Evolutionary conservation across 305 asterid species (phyloP), one percentile per base, ranked within the genome.

Genomic region (Petunia hybrid): DNA sequence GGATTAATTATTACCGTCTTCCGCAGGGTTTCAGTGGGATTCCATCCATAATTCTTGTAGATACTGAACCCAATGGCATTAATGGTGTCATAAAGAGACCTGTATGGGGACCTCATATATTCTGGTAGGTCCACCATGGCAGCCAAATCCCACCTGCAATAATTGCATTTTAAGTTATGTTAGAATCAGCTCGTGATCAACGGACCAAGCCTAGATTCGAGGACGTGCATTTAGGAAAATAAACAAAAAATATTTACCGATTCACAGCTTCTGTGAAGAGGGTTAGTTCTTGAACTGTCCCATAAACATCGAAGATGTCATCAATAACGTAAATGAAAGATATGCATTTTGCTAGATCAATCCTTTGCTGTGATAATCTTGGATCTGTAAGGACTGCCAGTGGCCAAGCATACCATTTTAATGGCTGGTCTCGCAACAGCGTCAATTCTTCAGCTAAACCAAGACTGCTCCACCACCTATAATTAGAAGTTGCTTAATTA

Each of bases 351-450:
- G 95, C 86, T 45, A 91, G 84, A 6, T 84, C 79, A 1, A 86
- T 46, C 63, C 95, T 83, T 67, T 84, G 87, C 2, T 77, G 59
- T 10, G 91, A 92, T 80, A 87, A 82, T 7, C 53, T 48, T 1
- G 85, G 84, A 80, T 84, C 87, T 1, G n/a, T 5, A 4, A 91
- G 82, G 7, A 35, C 5, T 1, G 87, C 85, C 89, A 85, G 84
- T 5, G 92, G 80, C 92, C 92, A 88, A 41, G 81, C 48, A 76
- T 91, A 87, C 94, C 93, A 92, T 88, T 91, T 88, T 77, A 84
- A 0, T 10, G 93, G 91, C 64, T 91, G 86, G 76, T 88, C 81
- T 79, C 97, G 88, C 4, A 80, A 84, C 4, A 43, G 77, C 66
- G 80, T 85, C 57, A 88, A 57, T 5, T 89, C 87, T 60, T 57